Percentiles rank a stretch among this genome's conserved stretches.
Conservation (phyloP, 192 early-diverging fungal genomes). For the Coemansia sp. region DNA sequence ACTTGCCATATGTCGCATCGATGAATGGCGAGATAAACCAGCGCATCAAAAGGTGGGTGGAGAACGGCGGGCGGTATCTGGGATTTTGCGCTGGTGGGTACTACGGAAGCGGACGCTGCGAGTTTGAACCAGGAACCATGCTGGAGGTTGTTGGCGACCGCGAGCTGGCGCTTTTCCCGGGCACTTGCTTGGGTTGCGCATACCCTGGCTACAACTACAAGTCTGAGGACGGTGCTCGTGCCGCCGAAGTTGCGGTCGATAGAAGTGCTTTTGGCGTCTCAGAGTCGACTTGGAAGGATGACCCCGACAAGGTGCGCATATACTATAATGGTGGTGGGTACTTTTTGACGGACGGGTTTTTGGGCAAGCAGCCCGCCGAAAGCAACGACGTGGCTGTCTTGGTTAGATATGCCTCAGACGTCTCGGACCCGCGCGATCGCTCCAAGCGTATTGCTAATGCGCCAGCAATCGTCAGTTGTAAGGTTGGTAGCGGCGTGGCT, state of each 20-base stretch:
- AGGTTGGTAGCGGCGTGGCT: slow-evolving; percentile 66
- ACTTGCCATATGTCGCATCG: slow-evolving; percentile 74
- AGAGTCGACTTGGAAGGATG: slow-evolving; percentile 37
- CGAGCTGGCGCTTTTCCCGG: slow-evolving; percentile 71
- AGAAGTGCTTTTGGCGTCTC: slow-evolving; percentile 25
- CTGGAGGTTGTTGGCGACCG: slow-evolving; percentile 73
- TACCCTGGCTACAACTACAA: slow-evolving; percentile 85
- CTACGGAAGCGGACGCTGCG: slow-evolving; percentile 68
- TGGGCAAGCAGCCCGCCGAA: slow-evolving; percentile 12
- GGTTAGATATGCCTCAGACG: slow-evolving; percentile 45
- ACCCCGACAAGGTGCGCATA: slow-evolving; percentile 39
- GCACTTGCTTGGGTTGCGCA: slow-evolving; percentile 69
- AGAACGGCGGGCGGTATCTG: slow-evolving; percentile 78
- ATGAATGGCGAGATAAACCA: slow-evolving; percentile 65
- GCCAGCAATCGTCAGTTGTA: slow-evolving; percentile 67
- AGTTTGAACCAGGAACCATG: slow-evolving; percentile 70
- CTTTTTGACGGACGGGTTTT: slow-evolving; percentile 55
- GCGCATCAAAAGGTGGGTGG: slow-evolving; percentile 67
- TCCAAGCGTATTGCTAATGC: slow-evolving; percentile 22
- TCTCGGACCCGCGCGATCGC: slow-evolving; percentile 40
- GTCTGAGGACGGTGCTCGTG: slow-evolving; percentile 70
- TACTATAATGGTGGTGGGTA: slow-evolving; percentile 79
- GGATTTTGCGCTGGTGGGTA: slow-evolving; percentile 95
- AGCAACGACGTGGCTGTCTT: slow-evolving; percentile 26
- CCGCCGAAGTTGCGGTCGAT: slow-evolving; percentile 56